Evolutionary conservation across 2,329 filamentous ascomycete genomes (phyloP).

Genomic region (Pseudocercospora cruenta): DNA sequence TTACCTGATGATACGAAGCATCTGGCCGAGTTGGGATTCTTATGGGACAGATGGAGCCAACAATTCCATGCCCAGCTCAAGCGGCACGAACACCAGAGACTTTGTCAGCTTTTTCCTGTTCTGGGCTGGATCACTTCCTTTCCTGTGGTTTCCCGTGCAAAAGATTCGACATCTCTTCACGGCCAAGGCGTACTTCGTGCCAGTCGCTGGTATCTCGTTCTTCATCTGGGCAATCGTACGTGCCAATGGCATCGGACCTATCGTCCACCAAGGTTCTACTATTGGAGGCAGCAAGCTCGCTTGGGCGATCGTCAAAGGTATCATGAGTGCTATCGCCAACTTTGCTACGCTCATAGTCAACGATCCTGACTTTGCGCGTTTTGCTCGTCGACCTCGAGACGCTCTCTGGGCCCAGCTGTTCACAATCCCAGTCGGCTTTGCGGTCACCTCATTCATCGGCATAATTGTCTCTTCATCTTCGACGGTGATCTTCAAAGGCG

Average conservation of each 20-base stretch:
- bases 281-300: conserved; percentile 69
- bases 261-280: conserved; percentile 69
- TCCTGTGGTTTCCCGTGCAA: conserved; percentile 88
- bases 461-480: conserved; percentile 51
- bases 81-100: conserved; percentile 73
- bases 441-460: conserved; percentile 71
- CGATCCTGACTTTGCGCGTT: conserved; percentile 73
- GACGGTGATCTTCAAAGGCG: conserved; percentile 5
- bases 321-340: conserved; percentile 89
- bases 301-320: conserved; percentile 81
- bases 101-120: conserved; percentile 87
- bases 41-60: conserved; percentile 51
- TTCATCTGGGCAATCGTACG: conserved; percentile 85
- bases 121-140: conserved; percentile 78
- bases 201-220: conserved; percentile 79
- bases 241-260: conserved; percentile 81
- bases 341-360: conserved; percentile 78
- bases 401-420: conserved; percentile 78
- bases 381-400: conserved; percentile 74
- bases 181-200: conserved; percentile 83
- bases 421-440: conserved; percentile 54
- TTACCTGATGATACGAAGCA: conserved; percentile 76
- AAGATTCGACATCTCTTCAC: conserved; percentile 91
- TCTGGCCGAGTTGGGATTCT: conserved; percentile 47
- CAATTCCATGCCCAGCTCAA: conserved; percentile 66